Evolutionary conservation across 257 asterid genomes (phyloP).

Genomic region (Salvia hispanica): DNA sequence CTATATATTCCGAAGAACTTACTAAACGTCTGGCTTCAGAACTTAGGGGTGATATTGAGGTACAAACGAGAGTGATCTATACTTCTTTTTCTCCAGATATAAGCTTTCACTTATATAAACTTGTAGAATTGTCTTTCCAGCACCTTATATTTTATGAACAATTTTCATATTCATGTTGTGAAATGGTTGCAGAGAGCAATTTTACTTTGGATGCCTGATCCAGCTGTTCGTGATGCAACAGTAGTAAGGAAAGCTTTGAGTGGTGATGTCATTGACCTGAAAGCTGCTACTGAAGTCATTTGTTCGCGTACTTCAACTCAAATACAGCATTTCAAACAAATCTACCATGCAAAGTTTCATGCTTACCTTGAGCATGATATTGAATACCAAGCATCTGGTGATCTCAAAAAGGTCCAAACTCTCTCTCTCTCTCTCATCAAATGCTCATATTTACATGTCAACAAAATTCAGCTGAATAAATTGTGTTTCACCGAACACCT

Average conservation of each 20-base stretch:
- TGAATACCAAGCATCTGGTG: constrained; percentile 60
- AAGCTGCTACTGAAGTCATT: constrained; percentile 89
- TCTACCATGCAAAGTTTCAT: constrained; percentile 58
- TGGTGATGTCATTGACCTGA: constrained; percentile 46
- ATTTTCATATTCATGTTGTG: not conserved
- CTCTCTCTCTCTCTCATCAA: not conserved
- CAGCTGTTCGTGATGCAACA: constrained; percentile 81
- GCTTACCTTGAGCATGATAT: constrained; percentile 79
- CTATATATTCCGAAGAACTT: constrained; percentile 71
- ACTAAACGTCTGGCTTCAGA: constrained; percentile 72
- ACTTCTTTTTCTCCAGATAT: not conserved
- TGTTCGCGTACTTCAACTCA: constrained; percentile 90
- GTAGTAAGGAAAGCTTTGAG: constrained; percentile 58
- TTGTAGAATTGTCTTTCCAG: constrained; percentile 5
- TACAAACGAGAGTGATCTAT: constrained; percentile 21
- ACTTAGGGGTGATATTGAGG: constrained; percentile 83
- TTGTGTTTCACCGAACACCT: not conserved
- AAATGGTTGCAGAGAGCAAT: constrained; percentile 66
- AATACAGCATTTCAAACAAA: constrained; percentile 73
- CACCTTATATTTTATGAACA: not conserved
- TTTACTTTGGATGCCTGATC: constrained; percentile 88
- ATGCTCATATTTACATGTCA: not conserved
- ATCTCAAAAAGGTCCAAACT: constrained; percentile 66
- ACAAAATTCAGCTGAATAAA: not conserved
- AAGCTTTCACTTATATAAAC: not conserved